Percentiles rank a stretch among this genome's conserved stretches.
These are phyloP conservation scores for Hypsizygus marmoreus DNA, from an alignment of 768 basidiomycete genomes.

Conservation along the genomic window DNA sequence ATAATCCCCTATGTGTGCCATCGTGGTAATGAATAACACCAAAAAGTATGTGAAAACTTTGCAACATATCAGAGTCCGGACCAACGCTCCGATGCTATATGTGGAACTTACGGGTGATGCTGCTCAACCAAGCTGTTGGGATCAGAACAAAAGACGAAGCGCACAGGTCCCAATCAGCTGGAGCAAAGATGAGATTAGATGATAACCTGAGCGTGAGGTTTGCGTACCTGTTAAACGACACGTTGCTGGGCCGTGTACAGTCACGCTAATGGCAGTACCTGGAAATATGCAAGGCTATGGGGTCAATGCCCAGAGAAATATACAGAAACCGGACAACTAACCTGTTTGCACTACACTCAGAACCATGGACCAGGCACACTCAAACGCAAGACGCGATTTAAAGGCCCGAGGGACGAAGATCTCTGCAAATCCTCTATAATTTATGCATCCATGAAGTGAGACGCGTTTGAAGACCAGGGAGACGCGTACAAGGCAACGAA, in stretches of 20 bases:
- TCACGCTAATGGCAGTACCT: constrained; percentile 53
- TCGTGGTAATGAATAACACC: constrained; percentile 45
- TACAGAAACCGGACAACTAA: constrained; percentile 24
- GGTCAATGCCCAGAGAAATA: background rate
- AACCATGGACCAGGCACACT: constrained; percentile 57
- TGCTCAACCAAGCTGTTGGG: constrained; percentile 49
- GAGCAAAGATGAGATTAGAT: constrained; percentile 10
- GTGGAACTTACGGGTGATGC: constrained; percentile 43
- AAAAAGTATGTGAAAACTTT: constrained; percentile 61
- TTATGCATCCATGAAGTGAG: background rate
- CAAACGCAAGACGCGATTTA: constrained; percentile 47
- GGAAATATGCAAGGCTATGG: constrained; percentile 1
- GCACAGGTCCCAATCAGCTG: constrained; percentile 45
- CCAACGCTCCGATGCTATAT: constrained; percentile 3
- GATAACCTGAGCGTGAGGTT: background rate
- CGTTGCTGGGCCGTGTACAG: constrained; percentile 40
- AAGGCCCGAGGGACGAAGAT: constrained; percentile 34
- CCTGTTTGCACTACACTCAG: constrained; percentile 54
- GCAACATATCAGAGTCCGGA: background rate
- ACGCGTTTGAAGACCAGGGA: background rate
- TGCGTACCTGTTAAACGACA: constrained; percentile 35
- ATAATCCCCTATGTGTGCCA: constrained; percentile 44
- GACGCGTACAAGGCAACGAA: constrained; percentile 35
- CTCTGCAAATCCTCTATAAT: constrained; percentile 38
- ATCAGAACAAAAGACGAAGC: constrained; percentile 50